A percentile compares a stretch with the other conserved stretches of the same genome.
phyloP scores from a whole-genome alignment of 2,329 filamentous ascomycete species.

The Salinomyces thailandicus region DNA sequence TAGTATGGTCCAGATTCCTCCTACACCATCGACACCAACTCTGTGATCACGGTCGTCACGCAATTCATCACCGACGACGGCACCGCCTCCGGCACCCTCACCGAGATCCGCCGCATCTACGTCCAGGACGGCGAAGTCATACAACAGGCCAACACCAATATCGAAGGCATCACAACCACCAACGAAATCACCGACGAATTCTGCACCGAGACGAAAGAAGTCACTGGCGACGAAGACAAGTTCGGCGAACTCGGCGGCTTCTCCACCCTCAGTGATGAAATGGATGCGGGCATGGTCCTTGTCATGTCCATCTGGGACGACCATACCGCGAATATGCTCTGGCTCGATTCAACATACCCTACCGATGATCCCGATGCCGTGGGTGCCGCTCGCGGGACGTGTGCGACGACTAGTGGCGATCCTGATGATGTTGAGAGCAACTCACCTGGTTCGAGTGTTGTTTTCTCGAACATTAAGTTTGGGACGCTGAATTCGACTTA shows the following conservation, averaged over 20 bases:
- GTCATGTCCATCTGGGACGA: slow-evolving; percentile 58
- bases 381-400: slow-evolving; percentile 43
- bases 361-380: slow-evolving; percentile 5
- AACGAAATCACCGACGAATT: slow-evolving; percentile 48
- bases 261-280: slow-evolving; percentile 43
- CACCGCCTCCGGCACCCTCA: slow-evolving; percentile 44
- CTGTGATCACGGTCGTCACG: slow-evolving; percentile 52
- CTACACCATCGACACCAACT: slow-evolving; percentile 48
- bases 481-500: slow-evolving; percentile 50
- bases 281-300: slow-evolving; percentile 52
- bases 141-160: slow-evolving; percentile 41
- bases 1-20: slow-evolving; percentile 34
- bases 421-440: slow-evolving; percentile 39
- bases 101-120: slow-evolving; percentile 52
- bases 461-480: slow-evolving; percentile 48
- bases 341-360: slow-evolving; percentile 48
- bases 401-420: slow-evolving; percentile 43
- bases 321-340: slow-evolving; percentile 59
- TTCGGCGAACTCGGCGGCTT: slow-evolving; percentile 49
- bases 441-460: slow-evolving; percentile 41
- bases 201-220: slow-evolving; percentile 35
- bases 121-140: slow-evolving; percentile 53
- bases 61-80: slow-evolving; percentile 49
- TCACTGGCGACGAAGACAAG: slow-evolving; percentile 17
- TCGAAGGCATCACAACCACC: slow-evolving; percentile 34